Evolutionary conservation across 352 stramenopile genomes (phyloP), one percentile per base, ranked within the genome.

Genomic region (Globisporangium solare): DNA sequence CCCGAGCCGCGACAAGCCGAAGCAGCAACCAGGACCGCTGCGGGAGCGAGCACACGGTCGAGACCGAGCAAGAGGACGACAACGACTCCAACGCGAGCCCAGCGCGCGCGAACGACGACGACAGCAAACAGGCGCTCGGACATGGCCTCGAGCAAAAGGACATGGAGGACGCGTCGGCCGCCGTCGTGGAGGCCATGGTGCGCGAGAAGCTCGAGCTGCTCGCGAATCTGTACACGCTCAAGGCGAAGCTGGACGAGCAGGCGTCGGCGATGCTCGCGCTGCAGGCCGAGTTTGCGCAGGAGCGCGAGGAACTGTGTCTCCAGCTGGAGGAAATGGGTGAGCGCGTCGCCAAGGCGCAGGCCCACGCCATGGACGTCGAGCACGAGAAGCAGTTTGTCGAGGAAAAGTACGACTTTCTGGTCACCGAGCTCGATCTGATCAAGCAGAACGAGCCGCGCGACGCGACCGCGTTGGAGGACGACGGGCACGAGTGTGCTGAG

Each of bases 321-420:
- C 59, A 60, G 20, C 21, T 65, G 0, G 66, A 73, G 12, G 62
- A 58, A 21, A 15, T 68, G 35, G 53, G 54, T 27, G 46, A 50
- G 35, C 52, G 59, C 45, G 18, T 65, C 8, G 22, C 21, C 10
- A 8, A 24, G 17, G 39, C 60, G 12, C 52, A 65, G 32, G 15
- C 47, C 0, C 17, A 66, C 37, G 43, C 56, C 17, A 22, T 45
- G 13, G 67, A 79, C 15, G 42, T 69, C 17, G 52, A 63, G 47
- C 53, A 70, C 18, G 70, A 75, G 24, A 73, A 72, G 41, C 57
- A 73, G 40, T 67, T 67, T 52, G 51, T 70, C 24, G 61, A 66
- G 5, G 65, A 76, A 32, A 75, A 79, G 35, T 68, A 75, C 27
- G 67, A 67, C 17, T 68, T 68, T 52, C 39, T 76, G 18, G 18